Evolutionary conservation across 371 early-diverging fungal species (phyloP), one percentile per base, ranked within the genome.

Genomic region (Blyttiomyces sp.): DNA sequence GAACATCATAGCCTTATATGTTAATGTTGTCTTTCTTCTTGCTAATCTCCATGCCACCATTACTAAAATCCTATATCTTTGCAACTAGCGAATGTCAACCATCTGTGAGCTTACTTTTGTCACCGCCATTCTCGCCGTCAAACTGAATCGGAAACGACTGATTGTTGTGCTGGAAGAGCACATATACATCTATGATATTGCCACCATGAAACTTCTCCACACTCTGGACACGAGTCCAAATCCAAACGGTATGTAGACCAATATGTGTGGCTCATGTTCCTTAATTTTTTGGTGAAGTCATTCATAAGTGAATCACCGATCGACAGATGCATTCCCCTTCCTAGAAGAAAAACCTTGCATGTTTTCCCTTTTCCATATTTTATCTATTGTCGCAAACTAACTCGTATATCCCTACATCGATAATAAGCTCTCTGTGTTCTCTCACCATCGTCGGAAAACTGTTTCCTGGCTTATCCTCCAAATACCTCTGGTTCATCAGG

Each of bases 91-190:
- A 66, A 89, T 94, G 77, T 88, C 93, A 0, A 92, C 92, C 32
- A 96, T 97, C 49, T 97, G 96, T 70, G 96, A 97, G 77, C 84
- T 97, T 23, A 88, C 89, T 0, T 96, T 95, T 66, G 88, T 89
- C 3, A 91, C 92, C 0, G 84, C 93, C 5, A 90, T 97, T 43
- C 75, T 97, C 43, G 87, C 93, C 0, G 96, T 97, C 36, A 93
- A 94, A 74, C 84, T 97, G 63, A 97, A 97, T 77, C 82, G 96
- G 27, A 88, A 88, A 67, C 82, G 96, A 43, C 79, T 96, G 11
- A 85, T 93, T 43, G 95, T 95, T 4, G 88, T 93, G 9, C 81
- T 96, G 30, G 96, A 96, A 68, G 93, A 93, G 59, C 66, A 68
- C 54, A 68, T 71, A 33, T 74, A 75, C 67, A 65, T 77, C 5